Evolutionary conservation across 2,329 filamentous ascomycete species (phyloP), one percentile per base, ranked within the genome.

Genomic region (Zymoseptoria brevis): DNA sequence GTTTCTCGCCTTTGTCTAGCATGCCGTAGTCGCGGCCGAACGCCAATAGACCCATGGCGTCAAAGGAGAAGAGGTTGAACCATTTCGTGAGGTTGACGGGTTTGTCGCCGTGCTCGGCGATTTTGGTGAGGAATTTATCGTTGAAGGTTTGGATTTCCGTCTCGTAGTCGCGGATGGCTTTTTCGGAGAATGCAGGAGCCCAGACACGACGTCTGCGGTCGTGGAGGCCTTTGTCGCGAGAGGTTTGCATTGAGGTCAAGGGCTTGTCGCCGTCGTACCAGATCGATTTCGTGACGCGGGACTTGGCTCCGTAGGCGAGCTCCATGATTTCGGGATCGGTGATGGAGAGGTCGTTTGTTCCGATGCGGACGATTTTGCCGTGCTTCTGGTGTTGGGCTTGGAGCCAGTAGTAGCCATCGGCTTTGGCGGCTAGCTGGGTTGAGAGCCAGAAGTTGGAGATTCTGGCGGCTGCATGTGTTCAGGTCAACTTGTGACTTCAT

Each of bases 1-100:
- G 61, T 50, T 69, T 65, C 53, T 71, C 64, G 19, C 69, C 69
- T n/a, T 67, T 66, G 30, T 74, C 68, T 22, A 77, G 69, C 67
- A 74, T 76, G 29, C 74, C 72, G 64, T 76, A 76, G 48, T 76
- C 67, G 53, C 72, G 67, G 8, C 75, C 76, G 63, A 79, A 79
- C 0, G 75, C 75, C 35, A 80, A 66, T 8, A 73, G 69, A 4
- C 76, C 75, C 74, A 79, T 78, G n/a, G 77, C 71, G 63, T 79
- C 77, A 64, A 77, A 79, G 19, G 68, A 73, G 63, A 74, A 79
- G 24, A 75, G 72, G 21, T 72, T 74, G 62, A 77, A 75, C 66
- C 73, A 77, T 55, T 76, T 71, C 1, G 72, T 67, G 19, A 77
- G 64, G 53, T 77, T 71, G 11, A 80, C 62, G 1, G 71, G 66